Percentiles rank a stretch among this genome's conserved stretches.
Evolutionary conservation across 2,329 filamentous ascomycete species (phyloP).

Genomic region (Arthroderma uncinatum): DNA sequence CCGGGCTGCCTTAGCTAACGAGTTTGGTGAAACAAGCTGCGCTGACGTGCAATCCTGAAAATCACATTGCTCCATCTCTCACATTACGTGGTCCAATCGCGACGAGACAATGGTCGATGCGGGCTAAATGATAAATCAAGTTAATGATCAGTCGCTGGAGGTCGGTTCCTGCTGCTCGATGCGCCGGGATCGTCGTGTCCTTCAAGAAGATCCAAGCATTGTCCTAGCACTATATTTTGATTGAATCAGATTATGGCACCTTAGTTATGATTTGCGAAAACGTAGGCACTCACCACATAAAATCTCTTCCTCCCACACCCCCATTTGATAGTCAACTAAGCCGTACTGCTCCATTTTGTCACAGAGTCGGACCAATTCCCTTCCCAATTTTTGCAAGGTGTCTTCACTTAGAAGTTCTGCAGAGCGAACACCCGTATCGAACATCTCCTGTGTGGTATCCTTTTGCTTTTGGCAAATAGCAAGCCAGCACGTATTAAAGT

Average conservation of each 20-base stretch:
- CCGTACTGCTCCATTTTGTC: slow-evolving; percentile 81
- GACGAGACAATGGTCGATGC: not conserved
- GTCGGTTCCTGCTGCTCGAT: not conserved
- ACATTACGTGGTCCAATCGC: slow-evolving; percentile 3
- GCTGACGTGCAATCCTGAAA: slow-evolving; percentile 1
- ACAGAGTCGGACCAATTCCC: slow-evolving; percentile 69
- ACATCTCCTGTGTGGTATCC: slow-evolving; percentile 52
- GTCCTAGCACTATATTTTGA: slow-evolving; percentile 10
- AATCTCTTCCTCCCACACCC: slow-evolving; percentile 90
- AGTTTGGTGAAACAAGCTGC: slow-evolving; percentile 1
- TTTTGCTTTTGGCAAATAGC: slow-evolving; percentile 72
- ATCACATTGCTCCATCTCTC: slow-evolving; percentile 2
- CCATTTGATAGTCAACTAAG: slow-evolving; percentile 95
- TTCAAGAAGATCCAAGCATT: slow-evolving; percentile 15
- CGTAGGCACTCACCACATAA: slow-evolving; percentile 53
- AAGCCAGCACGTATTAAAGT: slow-evolving; percentile 91
- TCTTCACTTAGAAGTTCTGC: slow-evolving; percentile 55
- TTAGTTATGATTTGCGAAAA: not conserved
- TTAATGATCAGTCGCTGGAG: slow-evolving; percentile 1
- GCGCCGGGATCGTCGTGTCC: not conserved
- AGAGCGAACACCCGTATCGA: slow-evolving; percentile 48
- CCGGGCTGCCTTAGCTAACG: not conserved
- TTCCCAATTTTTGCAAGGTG: slow-evolving; percentile 65
- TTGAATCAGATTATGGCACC: not conserved
- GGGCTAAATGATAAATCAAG: not conserved